Evolutionary conservation across 331 rosid species (phyloP), one percentile per base, ranked within the genome.

Genomic region (Phaseolus coccineus): DNA sequence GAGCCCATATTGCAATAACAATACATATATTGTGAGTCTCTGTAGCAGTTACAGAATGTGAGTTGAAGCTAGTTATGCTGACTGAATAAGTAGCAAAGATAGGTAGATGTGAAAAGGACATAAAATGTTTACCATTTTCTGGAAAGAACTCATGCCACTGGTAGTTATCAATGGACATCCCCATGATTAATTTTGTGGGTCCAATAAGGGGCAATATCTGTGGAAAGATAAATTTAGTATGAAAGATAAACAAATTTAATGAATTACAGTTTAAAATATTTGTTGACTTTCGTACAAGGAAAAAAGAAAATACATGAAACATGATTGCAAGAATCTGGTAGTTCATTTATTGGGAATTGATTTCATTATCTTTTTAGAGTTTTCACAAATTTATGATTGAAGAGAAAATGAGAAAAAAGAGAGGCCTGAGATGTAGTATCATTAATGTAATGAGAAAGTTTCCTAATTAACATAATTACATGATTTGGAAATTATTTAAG

Each of bases 141-240:
- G 98, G 97, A 89, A 95, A 95, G 93, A 95, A 89, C 85, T 95
- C 97, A 69, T 91, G 97, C 99, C 99, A 95, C 82, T 95, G 90
- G 82, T 91, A 91, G 87, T 90, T 93, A 70, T 80, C 87, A 22
- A 95, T 83, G 25, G 80, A 76, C 89, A 95, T 91, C 73, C 74
- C 53, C 98, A 93, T 90, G 83, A 95, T 91, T 81, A 88, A 5
- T 77, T 93, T 95, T 70, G 99, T 95, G 30, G 98, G 99, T 68
- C 76, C 94, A 79, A 95, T 84, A 67, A 95, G 94, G 2, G 99
- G 98, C 31, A 30, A 82, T 86, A 95, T 93, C 99, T 95, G 65
- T 84, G 37, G 61, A 86, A 76, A 83, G 13, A 80, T 50, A 69
- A 85, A 74, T 61, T 84, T 53, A 69, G 65, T 42, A 48, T 55